A percentile compares a stretch with the other conserved stretches of the same genome.
phyloP scores from a whole-genome alignment of 2,329 filamentous ascomycete genomes.

The Pestalotiopsis fici region DNA sequence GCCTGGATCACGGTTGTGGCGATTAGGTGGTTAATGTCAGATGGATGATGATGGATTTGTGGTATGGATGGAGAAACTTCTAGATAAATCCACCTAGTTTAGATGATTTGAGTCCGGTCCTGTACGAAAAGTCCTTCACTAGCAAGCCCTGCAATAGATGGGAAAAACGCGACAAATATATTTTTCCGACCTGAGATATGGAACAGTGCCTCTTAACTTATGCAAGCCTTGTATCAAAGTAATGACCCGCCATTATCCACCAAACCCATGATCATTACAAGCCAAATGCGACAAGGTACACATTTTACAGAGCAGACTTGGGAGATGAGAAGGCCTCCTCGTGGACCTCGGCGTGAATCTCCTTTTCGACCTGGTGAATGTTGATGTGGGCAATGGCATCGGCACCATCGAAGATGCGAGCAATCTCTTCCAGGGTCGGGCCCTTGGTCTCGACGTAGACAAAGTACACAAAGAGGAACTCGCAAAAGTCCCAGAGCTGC shows the following conservation, averaged over 20 bases:
- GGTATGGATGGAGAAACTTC: too few relatives aligned
- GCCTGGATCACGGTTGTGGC: too few relatives aligned
- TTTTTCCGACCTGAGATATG: background rate
- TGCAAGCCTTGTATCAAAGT: background rate
- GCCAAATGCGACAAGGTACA: background rate
- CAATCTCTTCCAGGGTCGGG: constrained; percentile 70
- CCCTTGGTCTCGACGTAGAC: constrained; percentile 72
- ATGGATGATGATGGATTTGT: too few relatives aligned
- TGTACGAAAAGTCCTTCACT: background rate
- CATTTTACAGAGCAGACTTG: constrained; percentile 11
- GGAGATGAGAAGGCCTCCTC: constrained; percentile 31
- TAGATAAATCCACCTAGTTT: too few relatives aligned
- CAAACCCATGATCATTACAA: too few relatives aligned
- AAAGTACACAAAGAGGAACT: constrained; percentile 65
- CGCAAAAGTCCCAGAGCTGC: constrained; percentile 58
- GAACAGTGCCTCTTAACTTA: background rate
- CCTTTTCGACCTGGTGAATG: constrained; percentile 57
- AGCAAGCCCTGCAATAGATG: too few relatives aligned
- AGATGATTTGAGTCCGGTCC: background rate
- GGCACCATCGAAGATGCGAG: constrained; percentile 70
- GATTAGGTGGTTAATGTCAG: too few relatives aligned
- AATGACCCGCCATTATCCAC: background rate
- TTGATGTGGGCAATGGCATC: constrained; percentile 53
- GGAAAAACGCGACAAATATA: background rate
- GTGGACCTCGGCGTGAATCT: constrained; percentile 39